phyloP scores from a whole-genome alignment of 2,329 filamentous ascomycete genomes.

The Cyclaneusma minus region DNA sequence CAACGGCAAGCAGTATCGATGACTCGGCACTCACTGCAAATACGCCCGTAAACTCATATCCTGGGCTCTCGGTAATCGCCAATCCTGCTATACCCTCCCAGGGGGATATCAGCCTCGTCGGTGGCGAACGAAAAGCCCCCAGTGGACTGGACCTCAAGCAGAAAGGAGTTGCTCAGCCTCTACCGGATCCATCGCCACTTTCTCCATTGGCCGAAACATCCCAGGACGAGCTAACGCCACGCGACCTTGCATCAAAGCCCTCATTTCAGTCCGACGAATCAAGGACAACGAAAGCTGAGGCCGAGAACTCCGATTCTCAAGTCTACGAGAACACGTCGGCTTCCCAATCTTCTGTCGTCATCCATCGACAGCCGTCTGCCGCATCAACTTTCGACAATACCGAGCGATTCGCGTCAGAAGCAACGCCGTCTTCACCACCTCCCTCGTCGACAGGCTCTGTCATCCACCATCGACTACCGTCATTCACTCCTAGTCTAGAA shows the following conservation, averaged over 20 bases:
- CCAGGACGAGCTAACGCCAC: constrained; percentile 10
- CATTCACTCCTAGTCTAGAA: not conserved
- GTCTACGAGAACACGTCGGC: too few species aligned
- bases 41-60: too few species aligned
- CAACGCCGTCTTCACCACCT: too few species aligned
- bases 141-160: constrained; percentile 19
- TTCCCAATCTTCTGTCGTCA: too few species aligned
- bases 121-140: constrained; percentile 19
- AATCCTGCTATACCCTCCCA: too few species aligned
- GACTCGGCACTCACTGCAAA: too few species aligned
- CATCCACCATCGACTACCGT: not conserved
- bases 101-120: too few species aligned
- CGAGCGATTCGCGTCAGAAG: constrained; percentile 1
- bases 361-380: too few species aligned
- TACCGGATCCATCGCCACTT: constrained; percentile 4
- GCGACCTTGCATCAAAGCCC: constrained; percentile 16
- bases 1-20: too few species aligned
- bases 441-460: constrained; percentile 6
- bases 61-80: too few species aligned
- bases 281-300: too few species aligned
- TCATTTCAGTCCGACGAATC: constrained; percentile 17
- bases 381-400: constrained; percentile 15
- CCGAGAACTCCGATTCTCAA: too few species aligned
- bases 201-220: constrained; percentile 13
- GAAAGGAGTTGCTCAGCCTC: constrained; percentile 5